Conservation (phyloP, 129 eudicot genomes). For the Centaurea solstitialis region DNA sequence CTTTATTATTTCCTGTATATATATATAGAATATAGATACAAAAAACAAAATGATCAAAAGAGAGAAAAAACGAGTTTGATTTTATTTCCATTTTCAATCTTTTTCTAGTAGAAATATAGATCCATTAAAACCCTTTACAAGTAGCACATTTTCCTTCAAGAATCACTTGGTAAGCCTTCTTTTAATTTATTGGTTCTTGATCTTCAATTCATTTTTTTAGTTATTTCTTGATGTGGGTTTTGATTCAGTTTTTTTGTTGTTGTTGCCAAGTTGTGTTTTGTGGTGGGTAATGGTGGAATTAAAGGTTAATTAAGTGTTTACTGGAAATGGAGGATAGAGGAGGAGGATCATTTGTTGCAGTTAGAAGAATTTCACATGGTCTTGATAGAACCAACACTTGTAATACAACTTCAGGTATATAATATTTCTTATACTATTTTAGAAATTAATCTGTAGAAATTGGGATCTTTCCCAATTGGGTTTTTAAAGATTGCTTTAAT, state of each 20-base stretch:
- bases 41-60: slow-evolving; percentile 4
- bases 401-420: slow-evolving; percentile 77
- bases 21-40: slow-evolving; percentile 2
- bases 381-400: slow-evolving; percentile 65
- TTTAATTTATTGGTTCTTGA: not conserved
- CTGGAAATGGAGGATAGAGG: slow-evolving; percentile 85
- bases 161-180: slow-evolving; percentile 13
- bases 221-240: slow-evolving; percentile 3
- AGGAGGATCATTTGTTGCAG: slow-evolving; percentile 84
- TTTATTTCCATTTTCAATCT: not conserved
- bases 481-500: slow-evolving; percentile 27
- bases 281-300: slow-evolving; percentile 18
- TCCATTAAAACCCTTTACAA: slow-evolving; percentile 20
- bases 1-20: slow-evolving; percentile 9
- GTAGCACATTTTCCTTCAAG: slow-evolving; percentile 25
- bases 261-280: not conserved
- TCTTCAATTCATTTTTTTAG: not conserved
- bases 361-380: slow-evolving; percentile 85
- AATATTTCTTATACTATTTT: not conserved
- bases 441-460: slow-evolving; percentile 20
- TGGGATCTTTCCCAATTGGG: slow-evolving; percentile 39
- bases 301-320: slow-evolving; percentile 22
- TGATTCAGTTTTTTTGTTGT: slow-evolving; percentile 8
- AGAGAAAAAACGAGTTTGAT: not conserved
- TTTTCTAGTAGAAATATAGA: slow-evolving; percentile 7